Evolutionary conservation across 805 yeast genomes (phyloP).

Genomic region (Candida vartiovaarae): DNA sequence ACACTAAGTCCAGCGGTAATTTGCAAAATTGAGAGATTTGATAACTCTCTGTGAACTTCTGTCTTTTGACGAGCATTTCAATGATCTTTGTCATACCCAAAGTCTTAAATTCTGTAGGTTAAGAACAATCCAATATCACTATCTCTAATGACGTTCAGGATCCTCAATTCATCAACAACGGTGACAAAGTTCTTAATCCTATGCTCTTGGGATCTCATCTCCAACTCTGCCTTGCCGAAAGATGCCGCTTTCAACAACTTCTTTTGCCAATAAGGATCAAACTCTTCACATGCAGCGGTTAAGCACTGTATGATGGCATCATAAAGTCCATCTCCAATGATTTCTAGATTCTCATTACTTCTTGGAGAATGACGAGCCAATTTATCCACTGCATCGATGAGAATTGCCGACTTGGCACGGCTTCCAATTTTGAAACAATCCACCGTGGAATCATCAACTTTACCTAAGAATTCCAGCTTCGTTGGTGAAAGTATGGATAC

Average conservation of each 20-base stretch:
- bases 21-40: conserved; percentile 47
- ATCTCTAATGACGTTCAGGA: conserved; percentile 63
- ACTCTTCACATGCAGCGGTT: conserved; percentile 69
- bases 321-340: conserved; percentile 42
- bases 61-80: conserved; percentile 48
- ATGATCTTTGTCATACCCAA: conserved; percentile 55
- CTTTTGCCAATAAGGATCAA: conserved; percentile 76
- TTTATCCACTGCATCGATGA: conserved; percentile 71
- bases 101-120: conserved; percentile 47
- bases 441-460: conserved; percentile 50
- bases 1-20: conserved; percentile 45
- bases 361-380: conserved; percentile 64
- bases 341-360: conserved; percentile 68
- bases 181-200: conserved; percentile 47
- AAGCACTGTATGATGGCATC: conserved; percentile 68
- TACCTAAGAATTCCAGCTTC: conserved; percentile 52
- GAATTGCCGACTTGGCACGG: conserved; percentile 70
- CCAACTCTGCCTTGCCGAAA: conserved; percentile 64
- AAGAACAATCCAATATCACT: conserved; percentile 61
- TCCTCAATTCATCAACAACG: conserved; percentile 54
- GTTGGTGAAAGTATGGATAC: conserved; percentile 50
- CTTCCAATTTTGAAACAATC: conserved; percentile 80
- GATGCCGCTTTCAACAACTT: conserved; percentile 71
- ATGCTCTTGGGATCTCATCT: conserved; percentile 27
- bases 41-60: conserved; percentile 54